These are phyloP conservation scores for Camelina hispida DNA, from an alignment of 345 rosid species.

Conservation along the genomic window DNA sequence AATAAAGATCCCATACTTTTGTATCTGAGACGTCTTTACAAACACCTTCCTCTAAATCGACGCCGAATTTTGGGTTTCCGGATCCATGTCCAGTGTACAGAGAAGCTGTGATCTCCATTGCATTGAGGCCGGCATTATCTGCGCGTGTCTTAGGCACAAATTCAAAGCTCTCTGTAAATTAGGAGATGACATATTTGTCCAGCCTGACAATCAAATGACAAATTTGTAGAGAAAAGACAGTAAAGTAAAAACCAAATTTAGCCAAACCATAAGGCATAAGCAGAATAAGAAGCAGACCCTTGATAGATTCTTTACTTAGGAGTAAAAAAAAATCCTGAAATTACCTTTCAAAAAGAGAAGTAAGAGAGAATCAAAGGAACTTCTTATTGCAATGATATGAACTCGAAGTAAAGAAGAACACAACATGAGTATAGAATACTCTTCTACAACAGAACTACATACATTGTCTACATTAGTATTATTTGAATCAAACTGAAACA, in stretches of 20 bases:
- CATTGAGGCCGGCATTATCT: constrained; percentile 89
- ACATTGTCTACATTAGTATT: constrained; percentile 7
- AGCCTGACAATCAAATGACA: constrained; percentile 49
- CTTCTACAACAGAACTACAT: background rate
- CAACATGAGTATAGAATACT: background rate
- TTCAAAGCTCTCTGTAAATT: constrained; percentile 94
- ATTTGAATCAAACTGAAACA: constrained; percentile 19
- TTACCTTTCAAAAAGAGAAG: too few species aligned
- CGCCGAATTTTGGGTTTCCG: constrained; percentile 84
- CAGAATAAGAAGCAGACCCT: background rate
- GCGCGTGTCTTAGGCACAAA: constrained; percentile 87
- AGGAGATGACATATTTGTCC: constrained; percentile 91
- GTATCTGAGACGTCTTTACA: constrained; percentile 70
- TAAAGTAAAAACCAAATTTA: constrained; percentile 1
- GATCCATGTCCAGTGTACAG: constrained; percentile 89
- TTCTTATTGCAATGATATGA: background rate
- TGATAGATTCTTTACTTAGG: too few species aligned
- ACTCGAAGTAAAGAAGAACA: constrained; percentile 4
- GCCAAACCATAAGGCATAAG: background rate
- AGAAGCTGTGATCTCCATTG: constrained; percentile 89
- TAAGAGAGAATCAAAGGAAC: background rate
- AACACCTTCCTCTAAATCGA: constrained; percentile 77
- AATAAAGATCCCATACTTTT: constrained; percentile 81
- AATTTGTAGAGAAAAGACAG: background rate
- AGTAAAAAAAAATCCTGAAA: too few species aligned